phyloP scores from a whole-genome alignment of 2,329 filamentous ascomycete species.

The Exophiala oligosperma region DNA sequence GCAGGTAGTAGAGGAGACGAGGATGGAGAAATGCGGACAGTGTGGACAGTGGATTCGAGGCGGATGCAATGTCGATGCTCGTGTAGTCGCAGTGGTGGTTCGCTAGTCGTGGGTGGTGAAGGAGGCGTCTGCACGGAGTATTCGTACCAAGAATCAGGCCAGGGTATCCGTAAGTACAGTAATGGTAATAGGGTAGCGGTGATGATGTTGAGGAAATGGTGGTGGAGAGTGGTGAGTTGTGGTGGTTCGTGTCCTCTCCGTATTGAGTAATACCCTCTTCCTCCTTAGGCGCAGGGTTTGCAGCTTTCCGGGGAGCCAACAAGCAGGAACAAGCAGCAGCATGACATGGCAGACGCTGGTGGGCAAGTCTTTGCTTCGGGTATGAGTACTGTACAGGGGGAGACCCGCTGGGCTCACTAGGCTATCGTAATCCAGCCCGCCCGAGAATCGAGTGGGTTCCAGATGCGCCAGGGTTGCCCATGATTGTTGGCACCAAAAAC shows the following conservation, averaged over 20 bases:
- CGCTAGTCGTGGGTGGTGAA: too few relatives aligned
- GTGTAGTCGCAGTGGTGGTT: background rate
- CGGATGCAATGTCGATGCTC: background rate
- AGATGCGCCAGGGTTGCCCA: background rate
- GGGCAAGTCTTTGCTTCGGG: background rate
- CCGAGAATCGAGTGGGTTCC: background rate
- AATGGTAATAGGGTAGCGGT: too few relatives aligned
- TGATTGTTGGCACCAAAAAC: background rate
- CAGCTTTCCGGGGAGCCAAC: slow-evolving; percentile 10
- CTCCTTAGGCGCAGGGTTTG: background rate
- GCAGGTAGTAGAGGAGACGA: background rate
- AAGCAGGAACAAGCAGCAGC: slow-evolving; percentile 5
- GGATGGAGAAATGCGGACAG: slow-evolving; percentile 2
- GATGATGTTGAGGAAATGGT: too few relatives aligned
- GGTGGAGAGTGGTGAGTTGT: too few relatives aligned
- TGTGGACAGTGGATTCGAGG: background rate
- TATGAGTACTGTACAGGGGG: background rate
- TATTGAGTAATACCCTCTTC: too few relatives aligned
- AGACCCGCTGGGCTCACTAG: background rate
- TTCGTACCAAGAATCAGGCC: too few relatives aligned
- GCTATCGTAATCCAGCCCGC: background rate
- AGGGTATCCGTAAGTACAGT: too few relatives aligned
- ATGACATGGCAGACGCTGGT: background rate
- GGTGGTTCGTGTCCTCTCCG: too few relatives aligned
- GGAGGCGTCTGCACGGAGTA: too few relatives aligned